Evolutionary conservation across 306 rosid genomes (phyloP).

Genomic region (Elaeagnus macrophylla): DNA sequence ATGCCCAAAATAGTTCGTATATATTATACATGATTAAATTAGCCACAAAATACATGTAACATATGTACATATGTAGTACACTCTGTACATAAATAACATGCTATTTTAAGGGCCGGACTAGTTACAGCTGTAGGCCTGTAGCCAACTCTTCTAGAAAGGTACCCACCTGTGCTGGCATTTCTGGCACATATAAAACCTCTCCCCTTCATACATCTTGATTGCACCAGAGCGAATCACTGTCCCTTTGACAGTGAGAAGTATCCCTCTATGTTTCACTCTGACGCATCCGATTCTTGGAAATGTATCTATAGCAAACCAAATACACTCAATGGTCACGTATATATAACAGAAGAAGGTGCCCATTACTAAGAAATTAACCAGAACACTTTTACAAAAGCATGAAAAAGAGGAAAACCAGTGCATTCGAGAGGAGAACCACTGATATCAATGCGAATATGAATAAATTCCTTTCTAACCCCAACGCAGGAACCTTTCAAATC

Average conservation of each 20-base stretch:
- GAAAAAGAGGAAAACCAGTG: conserved; percentile 40
- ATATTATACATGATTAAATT: too few species aligned
- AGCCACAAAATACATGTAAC: too few species aligned
- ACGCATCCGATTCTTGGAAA: conserved; percentile 82
- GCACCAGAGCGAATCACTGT: conserved; percentile 84
- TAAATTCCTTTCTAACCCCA: conserved; percentile 40
- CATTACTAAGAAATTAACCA: background rate
- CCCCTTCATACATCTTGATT: conserved; percentile 92
- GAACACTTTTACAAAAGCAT: background rate
- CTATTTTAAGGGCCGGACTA: too few species aligned
- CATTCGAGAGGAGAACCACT: conserved; percentile 74
- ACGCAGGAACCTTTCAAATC: conserved; percentile 34
- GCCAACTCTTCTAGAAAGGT: background rate
- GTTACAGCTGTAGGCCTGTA: background rate
- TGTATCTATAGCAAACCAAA: conserved; percentile 46
- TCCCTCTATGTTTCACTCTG: conserved; percentile 74
- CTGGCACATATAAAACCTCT: conserved; percentile 75
- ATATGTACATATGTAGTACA: too few species aligned
- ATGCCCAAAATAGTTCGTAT: too few species aligned
- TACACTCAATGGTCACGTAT: background rate
- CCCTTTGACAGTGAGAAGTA: conserved; percentile 88
- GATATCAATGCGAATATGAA: conserved; percentile 67
- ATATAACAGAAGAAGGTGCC: background rate
- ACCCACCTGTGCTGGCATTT: conserved; percentile 67
- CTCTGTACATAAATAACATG: too few species aligned